A percentile compares a stretch with the other conserved stretches of the same genome.
These are phyloP conservation scores for Colletotrichum sp. DNA, from an alignment of 2,329 filamentous ascomycete species.

Conservation along the genomic window DNA sequence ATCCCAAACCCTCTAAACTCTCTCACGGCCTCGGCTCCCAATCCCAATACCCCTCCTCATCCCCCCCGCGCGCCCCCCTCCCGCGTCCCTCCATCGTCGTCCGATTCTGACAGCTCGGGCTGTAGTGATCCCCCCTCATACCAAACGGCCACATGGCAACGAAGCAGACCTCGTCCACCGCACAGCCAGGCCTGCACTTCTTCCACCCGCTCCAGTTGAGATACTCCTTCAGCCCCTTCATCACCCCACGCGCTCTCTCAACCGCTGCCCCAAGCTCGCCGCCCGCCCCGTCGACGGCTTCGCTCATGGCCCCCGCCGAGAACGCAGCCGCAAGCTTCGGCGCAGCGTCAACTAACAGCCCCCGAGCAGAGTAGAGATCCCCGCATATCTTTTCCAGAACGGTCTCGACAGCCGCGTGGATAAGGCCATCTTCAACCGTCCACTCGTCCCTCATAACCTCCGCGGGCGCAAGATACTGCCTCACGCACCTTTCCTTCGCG, in stretches of 20 bases:
- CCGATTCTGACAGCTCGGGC: conserved; percentile 13
- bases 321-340: neutral
- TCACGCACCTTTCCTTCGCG: conserved; percentile 51
- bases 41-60: neutral
- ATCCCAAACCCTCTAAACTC: neutral
- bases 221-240: conserved; percentile 45
- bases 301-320: neutral
- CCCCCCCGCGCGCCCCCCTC: neutral
- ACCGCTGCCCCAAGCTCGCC: neutral
- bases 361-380: neutral
- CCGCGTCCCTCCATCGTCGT: neutral
- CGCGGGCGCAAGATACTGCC: conserved; percentile 46
- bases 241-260: neutral
- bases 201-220: conserved; percentile 68
- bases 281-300: neutral
- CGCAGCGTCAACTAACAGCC: neutral
- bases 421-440: conserved; percentile 48
- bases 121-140: conserved; percentile 54
- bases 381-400: conserved; percentile 46
- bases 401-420: conserved; percentile 46
- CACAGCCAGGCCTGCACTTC: conserved; percentile 54
- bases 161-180: conserved; percentile 59
- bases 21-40: neutral
- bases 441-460: conserved; percentile 25
- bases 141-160: conserved; percentile 71